Base-by-base conservation (phyloP, 441 rosid genomes). In the Eutrema salsugineum region DNA sequence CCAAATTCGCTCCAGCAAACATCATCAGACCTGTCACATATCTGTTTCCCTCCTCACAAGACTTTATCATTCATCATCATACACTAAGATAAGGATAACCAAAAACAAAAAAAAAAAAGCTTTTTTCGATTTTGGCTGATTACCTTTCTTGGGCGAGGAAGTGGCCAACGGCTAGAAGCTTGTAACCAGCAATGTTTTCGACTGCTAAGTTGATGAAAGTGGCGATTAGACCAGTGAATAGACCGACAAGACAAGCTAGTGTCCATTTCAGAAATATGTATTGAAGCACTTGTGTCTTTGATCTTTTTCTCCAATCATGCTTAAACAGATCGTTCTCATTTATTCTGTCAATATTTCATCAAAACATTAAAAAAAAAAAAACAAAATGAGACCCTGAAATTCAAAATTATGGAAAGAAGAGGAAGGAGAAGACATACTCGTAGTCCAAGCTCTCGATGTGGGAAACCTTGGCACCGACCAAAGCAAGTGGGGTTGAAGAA, bases 251-350 rank as follows among this genome's bases (percentile, higher is more conserved):
- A 75, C 79, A 91, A 40, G 97, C 97, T 48, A 88, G 76, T 2
- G 83, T 68, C 99, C 99, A 94, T 80, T 94, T 94, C 83, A 78
- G 42, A 83, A 91, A 88, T 43, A 94, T 70, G 66, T 94, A 94
- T 69, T 88, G 99, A 80, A 94, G 70, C 20, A 94, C 93, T 79
- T 91, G 97, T 50, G 71, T 77, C 74, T 78, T 85, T 77, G 97
- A 87, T 91, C 99, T 82, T 74, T 89, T 87, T 78, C 99, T 88
- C 99, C 99, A 91, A 47, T 94, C 99, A 70, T 91, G 97, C 80
- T 90, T 94, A 85, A 94, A 94, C 73, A 94, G 63, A 82, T 88
- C 99, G 54, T 90, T 91, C 71, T 94, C 99, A 70, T 90, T 91
- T 74, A 90, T 91, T 80, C 99, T 94, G 85, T 44, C 33, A 74